Base-by-base conservation (phyloP, 371 early-diverging fungal genomes). In the Sporodiniella umbellata region DNA sequence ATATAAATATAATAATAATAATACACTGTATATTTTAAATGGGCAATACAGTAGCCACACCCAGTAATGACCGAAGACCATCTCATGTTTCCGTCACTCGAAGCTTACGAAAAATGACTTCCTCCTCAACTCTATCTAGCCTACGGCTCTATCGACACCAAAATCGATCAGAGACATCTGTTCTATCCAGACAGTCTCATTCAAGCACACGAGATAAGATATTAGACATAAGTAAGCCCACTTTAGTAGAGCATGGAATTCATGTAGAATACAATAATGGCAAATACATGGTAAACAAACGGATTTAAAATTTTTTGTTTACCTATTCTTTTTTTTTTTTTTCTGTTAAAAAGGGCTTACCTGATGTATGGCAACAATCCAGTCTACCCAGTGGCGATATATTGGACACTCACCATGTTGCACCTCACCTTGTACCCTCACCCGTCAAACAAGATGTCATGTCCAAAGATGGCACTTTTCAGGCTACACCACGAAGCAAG, bases 221-320 rank as follows among this genome's bases (percentile, higher is more conserved):
- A 55, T 52, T 81, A 33, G 78, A 78, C 56, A 84, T 84, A 26
- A 73, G 85, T 26, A 76, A 78, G 31, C 85, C 85, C 6, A 84
- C 85, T 1, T 74, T 78, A 48, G 73, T 84, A 33, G 83, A 84
- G 51, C 85, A 84, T 49, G 83, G 85, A 14, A 81, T 84, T 57
- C 85, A 84, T 68, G 81, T 84, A 6, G 85, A 82, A 42, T 84
- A 75, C 51, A 76, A 84, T 21, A 76, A 75, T 48, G 81, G 83
- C 25, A 78, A 78, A 62, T 84, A 73, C 42, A 80, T 82, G 83
- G 84, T 76, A 35, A 35, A 35, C 8, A 35, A 6, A 35, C 11
- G 15, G 15, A 67, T 56, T 5, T 4, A 35, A 35, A 35, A 35
- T n/a, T 4, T 35, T 35, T 14, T 14, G n/a, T 14, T n/a, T 11